Conservation (phyloP, 2,329 filamentous ascomycete species). For the Pezicula neosporulosa region DNA sequence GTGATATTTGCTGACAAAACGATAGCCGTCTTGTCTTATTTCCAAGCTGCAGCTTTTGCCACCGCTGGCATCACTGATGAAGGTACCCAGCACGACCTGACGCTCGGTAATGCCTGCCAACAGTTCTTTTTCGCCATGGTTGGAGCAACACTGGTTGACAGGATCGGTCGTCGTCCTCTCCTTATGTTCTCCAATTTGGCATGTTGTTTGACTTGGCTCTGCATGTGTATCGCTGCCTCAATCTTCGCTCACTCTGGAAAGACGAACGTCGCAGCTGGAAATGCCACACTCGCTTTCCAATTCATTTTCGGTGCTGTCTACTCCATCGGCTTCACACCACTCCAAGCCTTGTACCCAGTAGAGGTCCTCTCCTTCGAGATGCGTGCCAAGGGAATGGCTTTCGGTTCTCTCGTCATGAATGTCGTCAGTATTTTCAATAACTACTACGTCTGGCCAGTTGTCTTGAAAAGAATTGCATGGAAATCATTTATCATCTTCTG, state of each 20-base stretch:
- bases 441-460: constrained; percentile 43
- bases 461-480: constrained; percentile 48
- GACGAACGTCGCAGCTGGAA: constrained; percentile 25
- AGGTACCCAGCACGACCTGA: constrained; percentile 49
- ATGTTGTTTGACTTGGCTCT: constrained; percentile 46
- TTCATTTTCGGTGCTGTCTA: constrained; percentile 52
- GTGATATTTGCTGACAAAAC: constrained; percentile 5
- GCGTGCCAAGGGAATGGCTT: constrained; percentile 52
- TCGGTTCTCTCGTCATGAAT: constrained; percentile 40
- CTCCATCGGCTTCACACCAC: constrained; percentile 42
- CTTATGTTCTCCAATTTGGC: constrained; percentile 46
- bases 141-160: constrained; percentile 53
- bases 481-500: constrained; percentile 51
- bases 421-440: constrained; percentile 42
- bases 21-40: constrained; percentile 44
- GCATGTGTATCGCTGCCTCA: constrained; percentile 39
- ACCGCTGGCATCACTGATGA: constrained; percentile 46
- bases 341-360: constrained; percentile 47
- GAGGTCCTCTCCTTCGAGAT: constrained; percentile 51
- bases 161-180: constrained; percentile 54
- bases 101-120: constrained; percentile 50
- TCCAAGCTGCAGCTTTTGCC: constrained; percentile 48
- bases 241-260: constrained; percentile 17
- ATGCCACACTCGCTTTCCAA: constrained; percentile 47
- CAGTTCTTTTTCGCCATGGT: constrained; percentile 50